Evolutionary conservation across 2,329 filamentous ascomycete genomes (phyloP), one percentile per base, ranked within the genome.

Genomic region (Ascochyta lentis): DNA sequence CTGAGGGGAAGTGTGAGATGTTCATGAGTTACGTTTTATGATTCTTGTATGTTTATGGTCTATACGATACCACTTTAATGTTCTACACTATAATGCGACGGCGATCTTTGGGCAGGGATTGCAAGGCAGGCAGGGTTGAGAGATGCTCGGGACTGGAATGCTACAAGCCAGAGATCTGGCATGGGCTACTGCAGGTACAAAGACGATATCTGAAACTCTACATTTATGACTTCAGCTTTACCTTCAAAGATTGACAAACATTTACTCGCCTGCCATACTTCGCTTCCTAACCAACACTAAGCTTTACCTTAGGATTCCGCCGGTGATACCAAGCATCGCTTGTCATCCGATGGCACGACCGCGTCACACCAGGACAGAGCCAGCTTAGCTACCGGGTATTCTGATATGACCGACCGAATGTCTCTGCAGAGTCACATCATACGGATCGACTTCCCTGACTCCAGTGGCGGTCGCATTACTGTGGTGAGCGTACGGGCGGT

Each of bases 1-100:
- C n/a, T 68, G n/a, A 56, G 24, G 16, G n/a, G 6, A 15, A 10
- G 13, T 35, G 8, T 6, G 13, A 4, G 29, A 3, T 13, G 41
- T 10, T 8, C 8, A 37, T 34, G 40, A 50, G 2, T 37, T 10
- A 44, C 31, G 29, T 37, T 51, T 56, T 49, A 57, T 24, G 47
- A 58, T 60, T 64, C 44, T 56, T 59, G 56, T 60, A 50, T 58
- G 23, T 43, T 42, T 44, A 22, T 39, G 52, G 59, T 38, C 6
- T 40, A 39, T 46, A 54, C 10, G 16, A 53, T 54, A 53, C 13
- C 23, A 22, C 7, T 50, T 42, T 55, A 38, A 41, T 41, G 24
- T n/a, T 41, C 4, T 16, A 13, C 5, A 13, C 10, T 23, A 13
- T 38, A 49, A 24, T 33, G 24, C 6, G 23, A 24, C 27, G 33